Conservation (phyloP, 2,329 filamentous ascomycete genomes). For the Metarhizium rileyi region DNA sequence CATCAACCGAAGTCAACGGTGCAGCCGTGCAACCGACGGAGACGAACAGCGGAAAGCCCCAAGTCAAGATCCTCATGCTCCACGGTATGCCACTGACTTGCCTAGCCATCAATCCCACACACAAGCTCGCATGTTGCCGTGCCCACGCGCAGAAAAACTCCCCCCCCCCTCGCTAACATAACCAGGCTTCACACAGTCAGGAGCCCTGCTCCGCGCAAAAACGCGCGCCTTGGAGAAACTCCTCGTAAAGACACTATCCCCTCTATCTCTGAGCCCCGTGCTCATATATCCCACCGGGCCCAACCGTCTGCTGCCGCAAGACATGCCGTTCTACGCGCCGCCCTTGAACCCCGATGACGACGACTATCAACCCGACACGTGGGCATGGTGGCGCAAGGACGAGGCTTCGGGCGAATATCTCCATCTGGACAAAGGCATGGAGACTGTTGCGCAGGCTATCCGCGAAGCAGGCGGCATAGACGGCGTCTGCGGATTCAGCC, state of each 20-base stretch:
- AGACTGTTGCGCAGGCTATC: constrained; percentile 50
- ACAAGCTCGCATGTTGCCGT: background rate
- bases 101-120: background rate
- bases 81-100: constrained; percentile 42
- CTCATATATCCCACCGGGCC: constrained; percentile 64
- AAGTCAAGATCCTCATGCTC: constrained; percentile 65
- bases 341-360: constrained; percentile 29
- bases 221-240: constrained; percentile 79
- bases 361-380: constrained; percentile 54
- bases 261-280: constrained; percentile 41
- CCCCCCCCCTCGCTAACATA: background rate
- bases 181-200: constrained; percentile 81
- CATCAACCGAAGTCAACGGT: background rate
- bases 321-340: constrained; percentile 59
- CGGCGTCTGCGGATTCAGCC: constrained; percentile 73
- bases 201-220: constrained; percentile 75
- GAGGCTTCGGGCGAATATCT: constrained; percentile 55
- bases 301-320: constrained; percentile 48
- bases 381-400: constrained; percentile 73
- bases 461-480: constrained; percentile 58
- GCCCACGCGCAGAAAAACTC: background rate
- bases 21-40: background rate
- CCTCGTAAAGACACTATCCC: constrained; percentile 61
- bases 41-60: constrained; percentile 27
- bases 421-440: constrained; percentile 60